Base-by-base conservation (phyloP, 495 filamentous ascomycete species). In the Penicillium flavigenum region DNA sequence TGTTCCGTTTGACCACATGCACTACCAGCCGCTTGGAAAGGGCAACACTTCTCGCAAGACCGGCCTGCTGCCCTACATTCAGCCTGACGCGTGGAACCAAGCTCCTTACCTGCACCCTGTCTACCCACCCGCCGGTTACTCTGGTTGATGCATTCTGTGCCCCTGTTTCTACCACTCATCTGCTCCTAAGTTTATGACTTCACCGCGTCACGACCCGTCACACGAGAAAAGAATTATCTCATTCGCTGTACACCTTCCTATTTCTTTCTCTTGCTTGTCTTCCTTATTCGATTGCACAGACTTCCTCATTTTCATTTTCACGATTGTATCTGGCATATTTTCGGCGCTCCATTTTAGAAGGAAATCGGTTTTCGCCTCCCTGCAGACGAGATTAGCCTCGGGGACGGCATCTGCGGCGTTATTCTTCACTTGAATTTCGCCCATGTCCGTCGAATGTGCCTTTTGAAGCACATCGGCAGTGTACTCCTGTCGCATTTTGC, bases 21-120 rank as follows among this genome's bases (percentile, higher is more conserved):
- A 96, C 65, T 98, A 97, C 62, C 93, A 96, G 63, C 90, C 93
- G 5, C 73, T 98, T 9, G 89, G 90, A 4, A 90, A 90, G 65
- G 72, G 81, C 9, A 80, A 83, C 4, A 83, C 86, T 49, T 90
- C 96, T 58, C 82, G 86, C 51, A 86, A 88, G 54, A 88, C 88
- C 5, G 94, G 94, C 16, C 81, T 90, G 26, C 81, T 98, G 11
- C 94, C 94, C 12, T 93, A 96, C 44, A 67, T 81, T 41, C 75
- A 78, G 29, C 76, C 74, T 2, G 77, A 81, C 20, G 69, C 74
- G 8, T 80, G 77, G 75, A 69, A 65, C 16, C 77, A 79, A 38
- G 66, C 65, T 9, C 60, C 62, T 29, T 65, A 63, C 63, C 46
- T 62, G 58, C 63, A 72, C 52, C 63, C 68, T 38, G 66, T 64